phyloP scores from a whole-genome alignment of 2,329 filamentous ascomycete genomes.

The Rhynchosporium graminicola region DNA sequence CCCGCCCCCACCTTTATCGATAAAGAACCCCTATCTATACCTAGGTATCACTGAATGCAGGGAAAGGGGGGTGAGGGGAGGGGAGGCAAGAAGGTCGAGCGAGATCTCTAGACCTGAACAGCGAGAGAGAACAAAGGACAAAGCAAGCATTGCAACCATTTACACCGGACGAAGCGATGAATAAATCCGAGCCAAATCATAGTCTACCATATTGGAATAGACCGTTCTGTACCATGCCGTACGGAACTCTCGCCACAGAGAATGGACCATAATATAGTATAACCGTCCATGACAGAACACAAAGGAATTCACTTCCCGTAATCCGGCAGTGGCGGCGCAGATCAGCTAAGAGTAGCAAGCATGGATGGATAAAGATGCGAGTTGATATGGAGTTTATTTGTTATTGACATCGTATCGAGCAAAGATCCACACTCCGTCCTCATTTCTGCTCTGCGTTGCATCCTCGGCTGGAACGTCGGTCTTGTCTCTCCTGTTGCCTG shows the following conservation, averaged over 20 bases:
- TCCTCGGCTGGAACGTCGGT: not conserved
- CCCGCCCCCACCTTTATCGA: not conserved
- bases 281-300: not conserved
- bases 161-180: too few species aligned
- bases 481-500: constrained; percentile 3
- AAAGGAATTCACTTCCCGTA: not conserved
- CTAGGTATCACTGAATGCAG: not conserved
- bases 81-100: not conserved
- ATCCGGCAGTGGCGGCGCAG: not conserved
- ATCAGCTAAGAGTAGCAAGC: not conserved
- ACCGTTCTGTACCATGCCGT: too few species aligned
- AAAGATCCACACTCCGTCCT: not conserved
- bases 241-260: too few species aligned
- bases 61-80: not conserved
- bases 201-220: too few species aligned
- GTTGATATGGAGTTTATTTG: not conserved
- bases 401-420: not conserved
- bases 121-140: not conserved
- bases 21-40: constrained; percentile 5
- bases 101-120: too few species aligned
- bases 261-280: too few species aligned
- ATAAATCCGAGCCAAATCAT: too few species aligned
- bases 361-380: not conserved
- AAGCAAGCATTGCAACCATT: not conserved
- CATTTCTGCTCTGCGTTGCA: not conserved